Base-by-base conservation (phyloP, 2,329 filamentous ascomycete genomes). In the Aaosphaeria pasadenensis region DNA sequence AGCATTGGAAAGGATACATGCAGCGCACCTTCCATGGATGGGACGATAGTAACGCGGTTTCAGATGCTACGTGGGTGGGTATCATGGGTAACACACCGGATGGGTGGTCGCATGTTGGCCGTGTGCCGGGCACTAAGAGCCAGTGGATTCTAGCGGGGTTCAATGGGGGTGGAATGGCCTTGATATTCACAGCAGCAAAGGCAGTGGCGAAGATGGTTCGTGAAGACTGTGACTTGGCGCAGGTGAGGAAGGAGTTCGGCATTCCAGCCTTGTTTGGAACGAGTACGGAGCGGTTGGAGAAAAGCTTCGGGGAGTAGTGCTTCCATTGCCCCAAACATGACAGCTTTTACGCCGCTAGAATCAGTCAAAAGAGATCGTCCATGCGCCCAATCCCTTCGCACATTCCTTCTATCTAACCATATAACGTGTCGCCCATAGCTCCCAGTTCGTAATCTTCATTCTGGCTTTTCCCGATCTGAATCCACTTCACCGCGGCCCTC, bases 141-240 rank as follows among this genome's bases (percentile, higher is more conserved):
- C 70, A 76, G 51, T 75, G 70, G 42, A 63, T 80, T n/a, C 59
- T 76, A 24, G 76, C 72, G 0, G 78, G 77, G 0, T 80, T 79
- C 50, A 74, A 71, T 30, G 78, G 78, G 0, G 76, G 79, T 47
- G 78, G 78, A 0, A 81, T 81, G 77, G 71, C 75, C 0, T 56
- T 74, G 28, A 71, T 77, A 13, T 73, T 73, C 17, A 60, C 75
- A 0, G 59, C 67, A 5, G 69, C 69, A 5, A 71, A 73, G 50
- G 74, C 67, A 0, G 39, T 78, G 6, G 72, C 67, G 1, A 50
- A 60, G 28, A 77, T 79, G 74, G 51, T 76, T 0, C 30, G 59
- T 4, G 51, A 65, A 2, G 63, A 54, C 3, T 35, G 41, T 1
- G 42, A 50, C 0, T 75, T 72, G 45, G 62, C 67, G 41, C 54